Evolutionary conservation across 768 basidiomycete species (phyloP).

Genomic region (Pleurotus eryngii): DNA sequence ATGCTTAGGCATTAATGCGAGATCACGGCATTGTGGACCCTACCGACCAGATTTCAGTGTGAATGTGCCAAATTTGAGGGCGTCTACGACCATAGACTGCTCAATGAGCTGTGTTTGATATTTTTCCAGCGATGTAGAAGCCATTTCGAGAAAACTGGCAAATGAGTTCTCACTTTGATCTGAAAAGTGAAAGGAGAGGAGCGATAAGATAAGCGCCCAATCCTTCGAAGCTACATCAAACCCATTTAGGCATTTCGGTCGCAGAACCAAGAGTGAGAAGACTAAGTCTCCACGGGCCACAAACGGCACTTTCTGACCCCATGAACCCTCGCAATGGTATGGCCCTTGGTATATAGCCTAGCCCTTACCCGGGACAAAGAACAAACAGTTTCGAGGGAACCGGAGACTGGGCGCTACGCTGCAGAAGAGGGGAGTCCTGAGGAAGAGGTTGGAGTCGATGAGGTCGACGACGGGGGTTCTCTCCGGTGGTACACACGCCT

Average conservation of each 20-base stretch:
- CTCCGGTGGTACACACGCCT: constrained; percentile 14
- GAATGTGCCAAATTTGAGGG: constrained; percentile 88
- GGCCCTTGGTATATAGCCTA: not conserved
- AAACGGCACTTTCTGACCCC: too few relatives aligned
- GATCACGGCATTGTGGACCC: constrained; percentile 21
- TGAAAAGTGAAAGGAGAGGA: not conserved
- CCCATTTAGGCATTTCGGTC: too few relatives aligned
- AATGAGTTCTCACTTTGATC: not conserved
- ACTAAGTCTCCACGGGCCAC: too few relatives aligned
- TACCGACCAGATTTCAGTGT: constrained; percentile 94
- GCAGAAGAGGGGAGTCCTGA: not conserved
- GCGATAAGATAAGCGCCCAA: not conserved
- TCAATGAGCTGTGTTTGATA: constrained; percentile 69
- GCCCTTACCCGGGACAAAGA: not conserved
- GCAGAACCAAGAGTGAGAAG: too few relatives aligned
- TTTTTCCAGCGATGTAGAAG: constrained; percentile 29
- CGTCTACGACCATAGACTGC: constrained; percentile 63
- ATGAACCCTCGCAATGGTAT: not conserved
- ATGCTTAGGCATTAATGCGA: constrained; percentile 4
- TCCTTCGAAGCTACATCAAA: too few relatives aligned
- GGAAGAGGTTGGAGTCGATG: constrained; percentile 3
- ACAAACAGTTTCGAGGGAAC: too few relatives aligned
- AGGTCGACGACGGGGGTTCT: constrained; percentile 8
- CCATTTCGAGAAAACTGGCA: constrained; percentile 16
- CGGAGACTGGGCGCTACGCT: too few relatives aligned